Base-by-base conservation (phyloP, 257 asterid species). In the Orobanche coerulescens region DNA sequence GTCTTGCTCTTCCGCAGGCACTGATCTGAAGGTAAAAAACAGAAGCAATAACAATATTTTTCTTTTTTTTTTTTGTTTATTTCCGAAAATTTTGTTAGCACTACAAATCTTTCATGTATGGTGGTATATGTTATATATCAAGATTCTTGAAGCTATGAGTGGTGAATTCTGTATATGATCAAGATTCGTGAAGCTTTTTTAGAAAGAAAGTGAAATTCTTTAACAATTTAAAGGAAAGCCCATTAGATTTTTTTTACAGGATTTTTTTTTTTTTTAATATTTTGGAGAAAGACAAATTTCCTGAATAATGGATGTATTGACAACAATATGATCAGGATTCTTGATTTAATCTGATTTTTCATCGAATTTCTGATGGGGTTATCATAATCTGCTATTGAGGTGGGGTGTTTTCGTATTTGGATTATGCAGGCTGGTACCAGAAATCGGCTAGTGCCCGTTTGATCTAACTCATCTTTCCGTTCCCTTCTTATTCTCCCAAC, bases 371-470 rank as follows among this genome's bases (percentile, higher is more conserved):
- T 36, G 10, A 6, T 47, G 23, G 74, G 72, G 62, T 60, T 74
- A 61, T 72, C 62, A 57, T 80, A 70, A 58, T 73, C 70, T 72
- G 75, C 46, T 53, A 75, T 67, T 78, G 73, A 79, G 68, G 57
- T 70, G 58, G 48, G 40, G 44, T 59, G 66, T 52, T 22, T 62
- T 79, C 61, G 7, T 54, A n/a, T 59, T 59, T 53, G 48, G 19
- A 36, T 39, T 73, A 10, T 79, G 81, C 71, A 85, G 90, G 86
- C 81, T 82, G 90, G 81, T 71, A 59, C 79, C 80, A 28, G 83
- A 57, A 75, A 62, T 64, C 68, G 50, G 49, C 37, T 63, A 75
- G 68, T 68, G 72, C 64, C 78, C 63, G 66, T 63, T 73, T 57
- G 69, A 66, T 73, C 76, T 54, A 25, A 55, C 8, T 73, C 79